Conservation (phyloP, 129 eudicot genomes). For the Tanacetum coccineum region DNA sequence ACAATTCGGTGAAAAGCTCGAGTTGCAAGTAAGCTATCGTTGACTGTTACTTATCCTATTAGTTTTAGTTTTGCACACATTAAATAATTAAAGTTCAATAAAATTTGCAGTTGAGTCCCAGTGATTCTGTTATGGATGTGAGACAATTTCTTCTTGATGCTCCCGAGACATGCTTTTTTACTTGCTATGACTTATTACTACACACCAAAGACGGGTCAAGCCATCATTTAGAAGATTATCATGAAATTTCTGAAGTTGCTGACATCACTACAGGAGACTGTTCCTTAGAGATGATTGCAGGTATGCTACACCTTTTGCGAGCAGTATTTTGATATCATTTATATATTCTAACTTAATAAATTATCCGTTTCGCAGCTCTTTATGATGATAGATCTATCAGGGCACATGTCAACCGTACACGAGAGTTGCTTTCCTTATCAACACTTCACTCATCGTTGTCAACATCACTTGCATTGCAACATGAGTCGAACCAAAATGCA, state of each 20-base stretch:
- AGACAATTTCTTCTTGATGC: constrained; percentile 99
- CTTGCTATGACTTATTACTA: constrained; percentile 85
- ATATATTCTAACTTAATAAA: constrained; percentile 17
- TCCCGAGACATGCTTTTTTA: constrained; percentile 85
- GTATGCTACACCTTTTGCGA: constrained; percentile 32
- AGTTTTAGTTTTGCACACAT: neutral
- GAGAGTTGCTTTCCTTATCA: constrained; percentile 91
- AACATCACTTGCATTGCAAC: constrained; percentile 86
- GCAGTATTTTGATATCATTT: neutral
- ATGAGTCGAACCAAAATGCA: constrained; percentile 56
- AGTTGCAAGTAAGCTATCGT: constrained; percentile 63
- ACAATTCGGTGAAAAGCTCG: constrained; percentile 89
- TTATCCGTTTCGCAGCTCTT: constrained; percentile 50
- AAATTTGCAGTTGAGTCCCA: constrained; percentile 81
- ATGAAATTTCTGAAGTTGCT: constrained; percentile 94
- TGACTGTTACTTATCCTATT: neutral
- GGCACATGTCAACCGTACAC: constrained; percentile 96
- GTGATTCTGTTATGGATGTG: constrained; percentile 99
- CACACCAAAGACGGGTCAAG: constrained; percentile 79
- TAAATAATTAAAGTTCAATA: constrained; percentile 4
- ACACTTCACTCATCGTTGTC: constrained; percentile 86
- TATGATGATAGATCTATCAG: constrained; percentile 98
- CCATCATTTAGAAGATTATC: constrained; percentile 90
- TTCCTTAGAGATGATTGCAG: constrained; percentile 91
- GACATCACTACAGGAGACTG: constrained; percentile 87